Base-by-base conservation (phyloP, 495 filamentous ascomycete genomes). In the Talaromyces nanjingensis region DNA sequence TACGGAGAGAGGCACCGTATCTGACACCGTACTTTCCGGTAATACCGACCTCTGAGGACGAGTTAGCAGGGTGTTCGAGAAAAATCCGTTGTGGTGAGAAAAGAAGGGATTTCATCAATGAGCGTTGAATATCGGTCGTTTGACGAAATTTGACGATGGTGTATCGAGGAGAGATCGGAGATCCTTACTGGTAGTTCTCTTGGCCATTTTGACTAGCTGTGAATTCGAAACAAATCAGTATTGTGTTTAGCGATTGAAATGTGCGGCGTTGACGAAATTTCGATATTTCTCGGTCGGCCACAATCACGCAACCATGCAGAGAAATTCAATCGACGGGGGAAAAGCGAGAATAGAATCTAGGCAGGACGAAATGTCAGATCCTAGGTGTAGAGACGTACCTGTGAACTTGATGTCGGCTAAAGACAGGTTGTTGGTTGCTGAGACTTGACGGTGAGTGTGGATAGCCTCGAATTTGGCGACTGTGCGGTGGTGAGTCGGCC, bases 1-100 rank as follows among this genome's bases (percentile, higher is more conserved):
- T 98, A 84, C 94, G 91, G 81, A 98, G 91, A 73, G 94, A 98
- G 77, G 94, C 94, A 89, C 94, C 94, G 81, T 98, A 98, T 88
- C 94, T 88, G 70, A 79, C 82, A 80, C 85, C 85, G 73, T 88
- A 88, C 82, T 88, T 88, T 75, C 85, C 85, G 73, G 84, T 86
- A 76, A 87, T 84, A 73, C 92, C 91, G 90, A 96, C 93, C 90
- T 96, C 83, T 86, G 69, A 60, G 49, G 58, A 58, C 52, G 31
- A 62, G 69, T 83, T 73, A 83, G 77, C 68, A 67, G 64, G 58
- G 58, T 59, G 53, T 62, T 65, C 49, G 62, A 9, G 37, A 18
- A 6, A n/a, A 54, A 27, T 58, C 25, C 25, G 7, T 20, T 2
- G 31, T 11, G 33, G 22, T 34, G 52, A 37, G 11, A 52, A 42